A percentile compares a stretch with the other conserved stretches of the same genome.
Conservation (phyloP, 768 basidiomycete genomes). For the Kondoa subrosea region DNA sequence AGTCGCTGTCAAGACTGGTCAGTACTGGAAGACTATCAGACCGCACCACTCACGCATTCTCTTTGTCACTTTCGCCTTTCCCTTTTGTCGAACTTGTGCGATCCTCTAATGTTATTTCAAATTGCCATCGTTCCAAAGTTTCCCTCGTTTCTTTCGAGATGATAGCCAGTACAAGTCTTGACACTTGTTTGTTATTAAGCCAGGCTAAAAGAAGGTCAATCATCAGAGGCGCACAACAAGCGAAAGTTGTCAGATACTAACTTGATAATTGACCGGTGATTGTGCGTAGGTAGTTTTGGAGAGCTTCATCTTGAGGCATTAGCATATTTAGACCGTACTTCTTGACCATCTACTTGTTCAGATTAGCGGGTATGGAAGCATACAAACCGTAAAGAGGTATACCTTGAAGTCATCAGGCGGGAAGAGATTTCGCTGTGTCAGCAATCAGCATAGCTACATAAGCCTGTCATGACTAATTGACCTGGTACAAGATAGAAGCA, state of each 20-base stretch:
- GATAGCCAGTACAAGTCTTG: slow-evolving; percentile 84
- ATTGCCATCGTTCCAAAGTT: slow-evolving; percentile 93
- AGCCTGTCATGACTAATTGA: neutral
- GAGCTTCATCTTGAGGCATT: slow-evolving; percentile 76
- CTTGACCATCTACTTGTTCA: slow-evolving; percentile 61
- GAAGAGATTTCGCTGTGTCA: slow-evolving; percentile 87
- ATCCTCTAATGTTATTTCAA: slow-evolving; percentile 75
- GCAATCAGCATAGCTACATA: slow-evolving; percentile 34
- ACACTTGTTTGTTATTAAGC: slow-evolving; percentile 80
- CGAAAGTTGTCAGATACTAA: slow-evolving; percentile 35
- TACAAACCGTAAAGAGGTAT: neutral
- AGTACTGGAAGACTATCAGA: slow-evolving; percentile 4
- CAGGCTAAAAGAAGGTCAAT: slow-evolving; percentile 46
- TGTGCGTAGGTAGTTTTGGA: slow-evolving; percentile 88
- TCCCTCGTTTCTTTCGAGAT: slow-evolving; percentile 83
- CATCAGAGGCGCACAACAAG: neutral
- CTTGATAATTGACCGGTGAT: slow-evolving; percentile 84
- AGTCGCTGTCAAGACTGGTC: slow-evolving; percentile 33
- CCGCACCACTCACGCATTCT: slow-evolving; percentile 36
- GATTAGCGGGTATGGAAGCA: neutral
- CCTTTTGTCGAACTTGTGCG: slow-evolving; percentile 38
- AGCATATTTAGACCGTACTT: slow-evolving; percentile 94
- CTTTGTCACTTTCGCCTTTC: slow-evolving; percentile 17
- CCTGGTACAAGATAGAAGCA: neutral
- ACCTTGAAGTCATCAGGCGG: slow-evolving; percentile 77